A percentile compares a stretch with the other conserved stretches of the same genome.
phyloP scores from a whole-genome alignment of 352 stramenopile genomes.

The Phytophthora cajani region DNA sequence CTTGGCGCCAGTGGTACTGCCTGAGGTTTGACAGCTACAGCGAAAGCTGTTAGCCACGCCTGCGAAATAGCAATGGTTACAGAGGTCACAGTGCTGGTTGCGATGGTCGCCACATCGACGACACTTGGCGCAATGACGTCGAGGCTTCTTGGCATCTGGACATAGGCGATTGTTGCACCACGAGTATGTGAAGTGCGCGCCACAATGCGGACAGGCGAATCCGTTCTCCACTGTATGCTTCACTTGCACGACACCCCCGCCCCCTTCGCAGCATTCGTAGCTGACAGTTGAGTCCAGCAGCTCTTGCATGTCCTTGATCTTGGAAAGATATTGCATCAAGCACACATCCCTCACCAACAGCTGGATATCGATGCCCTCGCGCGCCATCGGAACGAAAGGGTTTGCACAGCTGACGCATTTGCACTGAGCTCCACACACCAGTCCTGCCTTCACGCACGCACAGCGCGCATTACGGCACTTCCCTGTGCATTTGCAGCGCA shows the following conservation, averaged over 20 bases:
- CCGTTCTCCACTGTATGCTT: constrained; percentile 71
- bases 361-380: constrained; percentile 71
- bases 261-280: constrained; percentile 70
- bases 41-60: constrained; percentile 86
- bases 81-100: constrained; percentile 84
- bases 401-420: constrained; percentile 84
- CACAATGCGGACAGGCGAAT: constrained; percentile 65
- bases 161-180: constrained; percentile 84
- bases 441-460: constrained; percentile 79
- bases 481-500: constrained; percentile 82
- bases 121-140: constrained; percentile 83
- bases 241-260: constrained; percentile 59
- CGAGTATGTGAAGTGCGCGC: constrained; percentile 75
- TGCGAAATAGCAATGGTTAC: constrained; percentile 88
- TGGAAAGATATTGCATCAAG: constrained; percentile 85
- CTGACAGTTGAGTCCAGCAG: constrained; percentile 72
- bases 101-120: constrained; percentile 80
- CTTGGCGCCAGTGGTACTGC: constrained; percentile 46
- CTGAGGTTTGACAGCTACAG: constrained; percentile 69
- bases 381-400: constrained; percentile 78
- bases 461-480: constrained; percentile 87
- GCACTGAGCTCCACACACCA: constrained; percentile 82
- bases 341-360: constrained; percentile 76
- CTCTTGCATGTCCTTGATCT: constrained; percentile 87
- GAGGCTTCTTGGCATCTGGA: constrained; percentile 77